A percentile compares a stretch with the other conserved stretches of the same genome.
Conservation (phyloP, 2,329 filamentous ascomycete genomes). For the Neonectria coccinea region DNA sequence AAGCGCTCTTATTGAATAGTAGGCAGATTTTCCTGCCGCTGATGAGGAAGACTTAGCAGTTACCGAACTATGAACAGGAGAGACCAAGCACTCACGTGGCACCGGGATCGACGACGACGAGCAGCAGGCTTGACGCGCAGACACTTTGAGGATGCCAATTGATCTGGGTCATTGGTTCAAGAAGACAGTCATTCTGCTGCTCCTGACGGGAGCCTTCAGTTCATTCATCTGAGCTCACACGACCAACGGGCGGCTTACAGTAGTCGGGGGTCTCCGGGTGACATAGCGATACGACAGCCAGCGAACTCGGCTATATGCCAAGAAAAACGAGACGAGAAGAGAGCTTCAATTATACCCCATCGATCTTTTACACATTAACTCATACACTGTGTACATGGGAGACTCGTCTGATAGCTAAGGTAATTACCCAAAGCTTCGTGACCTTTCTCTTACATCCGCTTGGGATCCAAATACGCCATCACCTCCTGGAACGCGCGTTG, state of each 20-base stretch:
- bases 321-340: neutral
- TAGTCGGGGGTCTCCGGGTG: no score
- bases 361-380: neutral
- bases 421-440: no score
- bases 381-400: neutral
- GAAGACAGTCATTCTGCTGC: neutral
- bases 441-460: slow-evolving; percentile 40
- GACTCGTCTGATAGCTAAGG: no score
- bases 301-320: no score
- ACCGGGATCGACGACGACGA: neutral
- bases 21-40: neutral
- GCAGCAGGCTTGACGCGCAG: neutral
- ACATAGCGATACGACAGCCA: no score
- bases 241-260: no score
- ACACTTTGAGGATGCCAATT: neutral
- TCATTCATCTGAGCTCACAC: no score
- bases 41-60: neutral
- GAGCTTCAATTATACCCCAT: no score
- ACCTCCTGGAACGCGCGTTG: slow-evolving; percentile 51
- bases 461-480: slow-evolving; percentile 53
- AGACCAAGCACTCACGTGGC: neutral
- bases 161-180: neutral
- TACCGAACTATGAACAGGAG: neutral
- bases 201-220: no score
- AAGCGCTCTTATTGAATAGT: no score